These are phyloP conservation scores for Multifurca ochricompacta DNA, from an alignment of 768 basidiomycete genomes.

Conservation along the genomic window DNA sequence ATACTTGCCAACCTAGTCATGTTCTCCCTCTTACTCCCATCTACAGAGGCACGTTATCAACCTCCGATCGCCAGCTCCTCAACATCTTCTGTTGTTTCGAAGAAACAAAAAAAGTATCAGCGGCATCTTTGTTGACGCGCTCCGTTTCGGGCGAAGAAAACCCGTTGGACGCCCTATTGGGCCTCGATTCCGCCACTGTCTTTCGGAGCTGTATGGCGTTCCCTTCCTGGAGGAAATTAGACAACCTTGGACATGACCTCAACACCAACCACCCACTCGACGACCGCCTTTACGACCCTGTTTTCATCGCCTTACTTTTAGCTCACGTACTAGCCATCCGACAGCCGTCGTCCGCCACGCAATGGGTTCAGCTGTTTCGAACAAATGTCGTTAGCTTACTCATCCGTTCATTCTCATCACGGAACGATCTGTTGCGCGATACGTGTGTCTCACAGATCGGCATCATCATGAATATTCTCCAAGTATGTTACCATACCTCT, in stretches of 20 bases:
- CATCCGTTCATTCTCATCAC: conserved; percentile 64
- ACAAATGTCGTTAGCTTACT: conserved; percentile 71
- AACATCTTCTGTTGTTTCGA: conserved; percentile 78
- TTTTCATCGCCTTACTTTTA: conserved; percentile 64
- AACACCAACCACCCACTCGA: conserved; percentile 27
- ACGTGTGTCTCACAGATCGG: conserved; percentile 55
- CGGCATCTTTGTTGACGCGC: conserved; percentile 49
- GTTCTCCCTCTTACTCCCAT: conserved; percentile 67
- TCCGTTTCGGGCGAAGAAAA: conserved; percentile 41
- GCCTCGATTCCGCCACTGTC: conserved; percentile 58
- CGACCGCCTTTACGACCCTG: conserved; percentile 64
- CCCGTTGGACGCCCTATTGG: conserved; percentile 58
- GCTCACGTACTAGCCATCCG: conserved; percentile 55
- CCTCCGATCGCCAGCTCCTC: conserved; percentile 58
- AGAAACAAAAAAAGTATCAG: conserved; percentile 53
- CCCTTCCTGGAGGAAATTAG: conserved; percentile 54
- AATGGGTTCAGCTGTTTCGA: conserved; percentile 84
- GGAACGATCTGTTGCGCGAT: conserved; percentile 50
- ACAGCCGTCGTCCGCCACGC: conserved; percentile 48
- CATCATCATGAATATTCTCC: conserved; percentile 49
- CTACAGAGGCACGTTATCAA: conserved; percentile 67
- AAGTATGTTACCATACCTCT: conserved; percentile 38
- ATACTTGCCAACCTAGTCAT: conserved; percentile 81
- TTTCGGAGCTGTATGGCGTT: conserved; percentile 67
- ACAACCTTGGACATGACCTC: conserved; percentile 28